Evolutionary conservation across 2,329 filamentous ascomycete genomes (phyloP), one percentile per base, ranked within the genome.

Genomic region (Pseudohalonectria lignicola): DNA sequence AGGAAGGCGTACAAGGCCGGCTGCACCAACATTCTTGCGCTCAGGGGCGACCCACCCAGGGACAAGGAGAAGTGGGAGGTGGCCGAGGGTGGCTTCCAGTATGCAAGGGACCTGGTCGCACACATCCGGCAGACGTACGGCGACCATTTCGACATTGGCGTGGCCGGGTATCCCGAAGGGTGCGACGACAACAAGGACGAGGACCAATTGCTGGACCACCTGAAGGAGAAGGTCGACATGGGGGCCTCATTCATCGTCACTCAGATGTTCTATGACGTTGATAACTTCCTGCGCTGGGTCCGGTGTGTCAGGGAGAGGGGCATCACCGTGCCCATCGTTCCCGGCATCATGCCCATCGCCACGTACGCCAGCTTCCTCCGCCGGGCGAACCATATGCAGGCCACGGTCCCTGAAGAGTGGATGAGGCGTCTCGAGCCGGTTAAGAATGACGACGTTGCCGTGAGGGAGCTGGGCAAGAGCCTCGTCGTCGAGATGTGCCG

Each of bases 261-360:
- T 0, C 92, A 98, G 64, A 98, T 98, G 92, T 96, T 96, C 64
- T 98, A 98, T 67, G 90, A 98, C 53, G 88, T 78, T 36, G 90
- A 98, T 53, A 90, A 92, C 55, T 98, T 98, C 62, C 63, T 96
- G 39, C 74, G 79, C 38, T 98, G 92, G 92, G 83, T 93, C 28
- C 69, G 75, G 48, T 92, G 85, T 56, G 87, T 90, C 42, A 82
- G 88, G 36, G 86, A 80, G 37, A 79, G 77, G 52, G 92, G 92
- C 34, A 90, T 98, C 53, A 79, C 66, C 17, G 49, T 57, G 6
- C 57, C 57, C 30, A 86, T 90, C 44, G 76, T 94, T 34, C 86
- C 86, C 1, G 86, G 86, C 18, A 92, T 94, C 57, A 93, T 94
- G 86, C 86, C 86, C 1, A 96, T 98, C 51, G 86, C 87, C 45